Conservation (phyloP, 1,284 basidiomycete genomes). For the Coniferiporia sulphurascens region DNA sequence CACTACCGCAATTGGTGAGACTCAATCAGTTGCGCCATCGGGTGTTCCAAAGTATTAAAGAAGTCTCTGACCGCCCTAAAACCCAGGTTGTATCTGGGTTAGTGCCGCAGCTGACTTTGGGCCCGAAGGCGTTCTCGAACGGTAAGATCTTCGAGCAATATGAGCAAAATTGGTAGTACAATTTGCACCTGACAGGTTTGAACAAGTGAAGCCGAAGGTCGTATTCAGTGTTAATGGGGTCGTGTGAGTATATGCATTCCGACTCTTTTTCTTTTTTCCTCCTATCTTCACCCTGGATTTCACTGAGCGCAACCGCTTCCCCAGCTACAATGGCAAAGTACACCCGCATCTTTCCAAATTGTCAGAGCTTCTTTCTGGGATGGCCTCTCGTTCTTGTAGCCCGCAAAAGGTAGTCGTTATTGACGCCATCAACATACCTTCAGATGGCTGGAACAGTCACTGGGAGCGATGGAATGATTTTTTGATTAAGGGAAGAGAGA, state of each 20-base stretch:
- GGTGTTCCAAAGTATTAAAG: too few species aligned
- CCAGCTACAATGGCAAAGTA: conserved; percentile 65
- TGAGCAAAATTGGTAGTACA: background rate
- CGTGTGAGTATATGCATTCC: conserved; percentile 37
- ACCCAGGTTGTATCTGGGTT: conserved; percentile 67
- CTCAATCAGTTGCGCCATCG: too few species aligned
- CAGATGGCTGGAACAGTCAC: conserved; percentile 29
- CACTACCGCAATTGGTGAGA: conserved; percentile 60
- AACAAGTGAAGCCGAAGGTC: conserved; percentile 70
- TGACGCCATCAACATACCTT: conserved; percentile 33
- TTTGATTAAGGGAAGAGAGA: conserved; percentile 38
- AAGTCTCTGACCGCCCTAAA: background rate
- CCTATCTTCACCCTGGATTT: too few species aligned
- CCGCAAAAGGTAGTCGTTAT: conserved; percentile 56
- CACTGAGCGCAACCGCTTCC: too few species aligned
- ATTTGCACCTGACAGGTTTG: conserved; percentile 41
- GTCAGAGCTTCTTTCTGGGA: conserved; percentile 46
- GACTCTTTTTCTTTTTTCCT: too few species aligned
- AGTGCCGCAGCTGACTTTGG: conserved; percentile 88
- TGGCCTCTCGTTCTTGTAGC: conserved; percentile 34
- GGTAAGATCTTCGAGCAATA: conserved; percentile 35
- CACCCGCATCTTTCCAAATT: conserved; percentile 71
- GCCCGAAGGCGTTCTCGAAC: conserved; percentile 75
- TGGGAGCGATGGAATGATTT: conserved; percentile 61
- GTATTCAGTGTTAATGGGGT: conserved; percentile 73